Evolutionary conservation across 1,284 basidiomycete genomes (phyloP).

Genomic region (Cryptococcus sp.): DNA sequence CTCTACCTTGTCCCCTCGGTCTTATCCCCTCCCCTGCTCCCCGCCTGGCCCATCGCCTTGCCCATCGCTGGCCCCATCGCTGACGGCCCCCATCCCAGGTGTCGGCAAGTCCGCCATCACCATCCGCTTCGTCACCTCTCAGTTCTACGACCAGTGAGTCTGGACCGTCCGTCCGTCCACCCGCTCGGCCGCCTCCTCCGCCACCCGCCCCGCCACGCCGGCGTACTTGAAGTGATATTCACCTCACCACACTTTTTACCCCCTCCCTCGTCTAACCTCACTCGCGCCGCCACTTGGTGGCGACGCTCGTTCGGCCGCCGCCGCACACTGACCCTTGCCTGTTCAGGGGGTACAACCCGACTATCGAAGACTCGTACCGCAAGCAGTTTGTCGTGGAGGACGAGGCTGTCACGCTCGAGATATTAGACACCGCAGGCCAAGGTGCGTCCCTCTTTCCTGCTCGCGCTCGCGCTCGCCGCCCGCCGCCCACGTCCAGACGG

Average conservation of each 20-base stretch:
- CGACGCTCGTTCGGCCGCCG: not conserved
- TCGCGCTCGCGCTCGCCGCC: not conserved
- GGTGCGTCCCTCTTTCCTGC: conserved; percentile 24
- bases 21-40: conserved; percentile 39
- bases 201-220: too few relatives aligned
- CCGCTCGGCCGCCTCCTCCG: too few relatives aligned
- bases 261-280: too few relatives aligned
- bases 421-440: conserved; percentile 58
- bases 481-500: not conserved
- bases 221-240: too few relatives aligned
- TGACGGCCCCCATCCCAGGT: conserved; percentile 34
- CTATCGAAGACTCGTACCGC: conserved; percentile 55
- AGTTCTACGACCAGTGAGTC: conserved; percentile 55
- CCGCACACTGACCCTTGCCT: not conserved
- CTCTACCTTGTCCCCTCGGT: too few relatives aligned
- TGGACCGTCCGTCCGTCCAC: too few relatives aligned
- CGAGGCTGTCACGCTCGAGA: conserved; percentile 57
- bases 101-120: conserved; percentile 56
- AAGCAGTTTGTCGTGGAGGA: conserved; percentile 57
- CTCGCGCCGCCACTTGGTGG: too few relatives aligned
- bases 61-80: not conserved
- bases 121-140: conserved; percentile 53
- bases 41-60: conserved; percentile 45
- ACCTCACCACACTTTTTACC: too few relatives aligned
- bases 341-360: conserved; percentile 52